Evolutionary conservation across 345 rosid genomes (phyloP).

Genomic region (Rhodamnia rubescens): DNA sequence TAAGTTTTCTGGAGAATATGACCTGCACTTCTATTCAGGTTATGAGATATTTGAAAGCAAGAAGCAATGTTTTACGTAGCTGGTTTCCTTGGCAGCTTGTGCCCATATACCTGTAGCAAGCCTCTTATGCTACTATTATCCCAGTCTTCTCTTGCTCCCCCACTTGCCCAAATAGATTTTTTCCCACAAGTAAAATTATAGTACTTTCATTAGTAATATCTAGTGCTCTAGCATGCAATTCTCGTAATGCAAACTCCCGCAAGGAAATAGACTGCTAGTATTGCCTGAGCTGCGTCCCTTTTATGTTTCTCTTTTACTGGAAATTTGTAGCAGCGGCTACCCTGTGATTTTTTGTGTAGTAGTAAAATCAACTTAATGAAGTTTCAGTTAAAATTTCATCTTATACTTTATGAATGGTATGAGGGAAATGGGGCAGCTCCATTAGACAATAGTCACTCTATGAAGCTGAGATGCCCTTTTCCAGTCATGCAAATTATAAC

Average conservation of each 20-base stretch:
- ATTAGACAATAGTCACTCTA: background rate
- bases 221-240: background rate
- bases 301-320: background rate
- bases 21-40: background rate
- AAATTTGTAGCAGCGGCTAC: background rate
- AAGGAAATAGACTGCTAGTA: background rate
- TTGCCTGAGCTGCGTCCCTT: background rate
- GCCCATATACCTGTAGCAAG: background rate
- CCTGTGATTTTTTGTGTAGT: background rate
- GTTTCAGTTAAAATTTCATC: background rate
- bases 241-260: background rate
- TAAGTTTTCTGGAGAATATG: background rate
- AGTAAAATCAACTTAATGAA: background rate
- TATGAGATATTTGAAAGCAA: background rate
- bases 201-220: background rate
- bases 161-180: background rate
- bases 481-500: background rate
- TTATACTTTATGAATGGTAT: background rate
- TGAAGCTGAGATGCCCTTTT: background rate
- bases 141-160: background rate
- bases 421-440: background rate
- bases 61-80: background rate
- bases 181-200: background rate
- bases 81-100: background rate
- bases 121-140: background rate